phyloP scores from a whole-genome alignment of 768 basidiomycete genomes.

The Naganishia vaughanmartiniae region DNA sequence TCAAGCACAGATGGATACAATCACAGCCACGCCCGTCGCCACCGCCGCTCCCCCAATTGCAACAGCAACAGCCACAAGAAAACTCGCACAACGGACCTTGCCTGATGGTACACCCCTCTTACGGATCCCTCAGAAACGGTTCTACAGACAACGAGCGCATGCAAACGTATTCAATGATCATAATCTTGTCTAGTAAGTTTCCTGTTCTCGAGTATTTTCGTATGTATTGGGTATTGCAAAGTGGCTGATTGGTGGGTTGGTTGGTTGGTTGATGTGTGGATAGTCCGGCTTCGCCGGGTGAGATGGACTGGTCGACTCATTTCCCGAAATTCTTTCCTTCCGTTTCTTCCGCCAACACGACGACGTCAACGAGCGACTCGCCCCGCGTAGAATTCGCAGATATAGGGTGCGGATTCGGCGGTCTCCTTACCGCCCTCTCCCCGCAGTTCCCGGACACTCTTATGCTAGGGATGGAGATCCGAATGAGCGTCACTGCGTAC shows the following conservation, averaged over 20 bases:
- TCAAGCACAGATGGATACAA: too few relatives aligned
- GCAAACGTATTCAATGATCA: constrained; percentile 61
- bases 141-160: constrained; percentile 58
- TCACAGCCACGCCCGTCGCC: not conserved
- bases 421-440: constrained; percentile 80
- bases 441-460: constrained; percentile 85
- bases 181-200: constrained; percentile 68
- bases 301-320: constrained; percentile 77
- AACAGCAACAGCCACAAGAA: not conserved
- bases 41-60: not conserved
- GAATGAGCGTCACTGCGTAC: constrained; percentile 92
- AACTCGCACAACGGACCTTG: not conserved
- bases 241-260: not conserved
- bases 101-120: constrained; percentile 13
- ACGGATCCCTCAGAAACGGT: constrained; percentile 53
- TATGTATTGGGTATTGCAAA: not conserved
- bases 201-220: not conserved
- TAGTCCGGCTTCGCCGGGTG: constrained; percentile 66
- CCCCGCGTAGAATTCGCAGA: constrained; percentile 89
- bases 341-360: constrained; percentile 14
- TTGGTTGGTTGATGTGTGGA: not conserved
- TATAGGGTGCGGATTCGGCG: constrained; percentile 96
- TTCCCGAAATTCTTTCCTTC: constrained; percentile 66
- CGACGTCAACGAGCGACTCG: constrained; percentile 48
- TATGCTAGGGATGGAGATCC: constrained; percentile 97